phyloP scores from a whole-genome alignment of 805 yeast species.

The Cyberlindnera americana region DNA sequence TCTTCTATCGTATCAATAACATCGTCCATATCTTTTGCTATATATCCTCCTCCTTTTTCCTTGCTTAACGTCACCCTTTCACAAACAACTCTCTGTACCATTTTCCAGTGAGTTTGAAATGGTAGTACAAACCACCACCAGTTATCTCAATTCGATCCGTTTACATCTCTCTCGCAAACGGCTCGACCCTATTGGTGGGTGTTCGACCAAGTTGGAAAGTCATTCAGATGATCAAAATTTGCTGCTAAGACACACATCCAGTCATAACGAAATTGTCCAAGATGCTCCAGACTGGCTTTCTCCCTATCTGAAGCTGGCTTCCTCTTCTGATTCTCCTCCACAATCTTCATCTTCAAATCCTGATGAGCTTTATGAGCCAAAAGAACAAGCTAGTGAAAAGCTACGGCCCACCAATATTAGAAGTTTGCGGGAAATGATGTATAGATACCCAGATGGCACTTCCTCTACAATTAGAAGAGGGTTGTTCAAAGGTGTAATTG shows the following conservation, averaged over 20 bases:
- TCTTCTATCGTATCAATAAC: not conserved
- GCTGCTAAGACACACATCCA: conserved; percentile 1
- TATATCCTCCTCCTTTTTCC: too few species aligned
- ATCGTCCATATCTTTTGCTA: too few species aligned
- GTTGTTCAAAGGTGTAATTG: conserved; percentile 27
- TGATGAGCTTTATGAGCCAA: not conserved
- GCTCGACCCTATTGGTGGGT: not conserved
- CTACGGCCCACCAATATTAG: not conserved
- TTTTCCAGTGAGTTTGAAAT: not conserved
- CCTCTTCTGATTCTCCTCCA: not conserved
- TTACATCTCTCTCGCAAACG: conserved; percentile 6
- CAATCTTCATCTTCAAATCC: not conserved
- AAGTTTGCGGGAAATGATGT: too few species aligned
- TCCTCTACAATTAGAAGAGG: conserved; percentile 25
- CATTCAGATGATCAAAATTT: not conserved
- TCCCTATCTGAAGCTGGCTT: not conserved
- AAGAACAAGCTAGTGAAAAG: not conserved
- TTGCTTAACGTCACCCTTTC: too few species aligned
- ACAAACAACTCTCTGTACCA: too few species aligned
- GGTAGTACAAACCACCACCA: conserved; percentile 1
- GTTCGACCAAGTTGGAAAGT: not conserved
- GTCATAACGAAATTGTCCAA: not conserved
- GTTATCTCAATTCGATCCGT: conserved; percentile 6
- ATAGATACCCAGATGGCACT: conserved; percentile 12
- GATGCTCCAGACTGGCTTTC: not conserved